Evolutionary conservation across 1,284 basidiomycete genomes (phyloP).

Genomic region (Sphaerobolus stellatus): DNA sequence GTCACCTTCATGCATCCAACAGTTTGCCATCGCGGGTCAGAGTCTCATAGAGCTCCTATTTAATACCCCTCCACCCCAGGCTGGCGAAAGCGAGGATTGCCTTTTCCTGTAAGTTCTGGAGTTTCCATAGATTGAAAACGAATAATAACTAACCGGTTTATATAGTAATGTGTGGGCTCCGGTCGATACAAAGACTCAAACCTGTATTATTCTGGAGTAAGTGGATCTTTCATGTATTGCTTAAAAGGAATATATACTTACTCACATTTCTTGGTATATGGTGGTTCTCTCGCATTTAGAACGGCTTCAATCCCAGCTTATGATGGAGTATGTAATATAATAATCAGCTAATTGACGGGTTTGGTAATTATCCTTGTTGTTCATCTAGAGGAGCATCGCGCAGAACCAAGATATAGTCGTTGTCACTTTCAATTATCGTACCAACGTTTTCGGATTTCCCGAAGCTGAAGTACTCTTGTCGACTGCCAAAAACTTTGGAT

Average conservation of each 20-base stretch:
- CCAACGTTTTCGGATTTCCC: conserved; percentile 19
- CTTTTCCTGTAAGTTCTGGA: conserved; percentile 9
- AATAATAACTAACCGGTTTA: not conserved
- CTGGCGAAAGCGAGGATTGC: conserved; percentile 13
- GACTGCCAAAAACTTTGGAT: conserved; percentile 36
- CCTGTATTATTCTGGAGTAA: conserved; percentile 19
- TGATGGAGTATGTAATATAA: conserved; percentile 11
- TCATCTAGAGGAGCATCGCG: conserved; percentile 11
- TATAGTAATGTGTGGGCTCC: conserved; percentile 19
- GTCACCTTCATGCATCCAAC: conserved; percentile 18
- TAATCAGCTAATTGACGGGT: not conserved
- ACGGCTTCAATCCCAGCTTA: conserved; percentile 15
- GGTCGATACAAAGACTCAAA: not conserved
- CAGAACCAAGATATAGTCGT: conserved; percentile 17
- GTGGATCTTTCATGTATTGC: conserved; percentile 10
- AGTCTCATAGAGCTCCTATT: conserved; percentile 1
- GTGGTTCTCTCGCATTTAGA: conserved; percentile 9
- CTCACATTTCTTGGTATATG: not conserved
- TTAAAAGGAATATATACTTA: conserved; percentile 5
- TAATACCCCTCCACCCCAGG: conserved; percentile 6
- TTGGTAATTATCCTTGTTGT: not conserved
- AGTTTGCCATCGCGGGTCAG: conserved; percentile 11
- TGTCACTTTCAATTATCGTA: conserved; percentile 18
- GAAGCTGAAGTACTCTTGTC: conserved; percentile 13
- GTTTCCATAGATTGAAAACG: not conserved